A percentile compares a stretch with the other conserved stretches of the same genome.
Evolutionary conservation across 2,329 filamentous ascomycete species (phyloP).

Genomic region (Stagonosporopsis tanaceti): DNA sequence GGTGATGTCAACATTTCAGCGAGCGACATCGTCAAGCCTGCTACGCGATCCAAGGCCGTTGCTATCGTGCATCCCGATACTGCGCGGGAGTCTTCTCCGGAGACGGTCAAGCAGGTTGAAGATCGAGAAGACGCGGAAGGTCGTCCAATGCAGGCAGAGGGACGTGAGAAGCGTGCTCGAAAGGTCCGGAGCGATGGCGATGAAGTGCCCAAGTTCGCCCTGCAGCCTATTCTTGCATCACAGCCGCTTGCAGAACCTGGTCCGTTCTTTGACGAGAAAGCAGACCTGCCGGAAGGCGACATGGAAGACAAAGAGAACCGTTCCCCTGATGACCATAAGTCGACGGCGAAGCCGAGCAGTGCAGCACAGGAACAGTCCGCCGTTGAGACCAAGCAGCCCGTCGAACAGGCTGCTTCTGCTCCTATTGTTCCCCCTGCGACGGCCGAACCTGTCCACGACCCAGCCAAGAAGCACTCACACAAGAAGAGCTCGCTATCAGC

Average conservation of each 20-base stretch:
- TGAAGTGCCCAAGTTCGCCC: slow-evolving; percentile 77
- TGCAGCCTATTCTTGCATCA: slow-evolving; percentile 49
- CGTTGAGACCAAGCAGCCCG: slow-evolving; percentile 20
- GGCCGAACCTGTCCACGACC: slow-evolving; percentile 40
- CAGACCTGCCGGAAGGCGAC: slow-evolving; percentile 30
- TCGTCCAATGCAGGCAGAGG: slow-evolving; percentile 68
- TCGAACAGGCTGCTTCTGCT: slow-evolving; percentile 28
- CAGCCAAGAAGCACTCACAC: slow-evolving; percentile 37
- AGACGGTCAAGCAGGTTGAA: slow-evolving; percentile 50
- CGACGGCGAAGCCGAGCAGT: slow-evolving; percentile 39
- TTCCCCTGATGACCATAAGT: slow-evolving; percentile 37
- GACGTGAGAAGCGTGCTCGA: slow-evolving; percentile 78
- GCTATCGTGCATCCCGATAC: slow-evolving; percentile 75
- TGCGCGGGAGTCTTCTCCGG: slow-evolving; percentile 51
- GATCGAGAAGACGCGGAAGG: slow-evolving; percentile 66
- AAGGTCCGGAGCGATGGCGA: slow-evolving; percentile 72
- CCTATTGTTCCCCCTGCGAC: slow-evolving; percentile 27
- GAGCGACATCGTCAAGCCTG: slow-evolving; percentile 69
- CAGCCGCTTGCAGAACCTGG: slow-evolving; percentile 43
- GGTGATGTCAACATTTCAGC: slow-evolving; percentile 61
- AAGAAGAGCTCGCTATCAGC: slow-evolving; percentile 70
- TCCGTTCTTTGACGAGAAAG: slow-evolving; percentile 33
- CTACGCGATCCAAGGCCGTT: slow-evolving; percentile 81
- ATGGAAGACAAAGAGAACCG: slow-evolving; percentile 50
- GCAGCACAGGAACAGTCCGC: slow-evolving; percentile 34